Conservation (phyloP, 768 basidiomycete species). For the Leccinum olivaceopallidum region DNA sequence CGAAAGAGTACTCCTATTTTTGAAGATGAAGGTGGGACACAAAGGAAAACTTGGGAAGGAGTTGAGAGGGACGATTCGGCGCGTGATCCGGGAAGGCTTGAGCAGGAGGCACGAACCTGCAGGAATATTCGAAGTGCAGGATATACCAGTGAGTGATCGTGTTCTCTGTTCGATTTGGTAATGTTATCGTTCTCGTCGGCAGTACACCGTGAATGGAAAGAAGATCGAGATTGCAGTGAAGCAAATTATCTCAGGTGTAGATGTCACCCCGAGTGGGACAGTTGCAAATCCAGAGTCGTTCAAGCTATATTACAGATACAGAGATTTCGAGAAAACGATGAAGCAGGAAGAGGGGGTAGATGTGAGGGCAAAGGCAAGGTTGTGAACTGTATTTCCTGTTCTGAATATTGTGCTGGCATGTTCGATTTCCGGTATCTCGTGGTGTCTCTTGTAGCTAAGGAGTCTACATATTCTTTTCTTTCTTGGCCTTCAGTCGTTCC, state of each 20-base stretch:
- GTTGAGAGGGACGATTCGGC: conserved; percentile 58
- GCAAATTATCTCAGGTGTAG: conserved; percentile 69
- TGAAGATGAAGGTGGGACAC: conserved; percentile 59
- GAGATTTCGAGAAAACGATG: conserved; percentile 43
- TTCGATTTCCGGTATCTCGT: no score
- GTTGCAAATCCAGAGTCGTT: conserved; percentile 73
- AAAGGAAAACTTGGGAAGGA: conserved; percentile 51
- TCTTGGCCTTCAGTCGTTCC: no score
- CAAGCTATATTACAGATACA: conserved; percentile 62
- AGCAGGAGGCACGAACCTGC: conserved; percentile 78
- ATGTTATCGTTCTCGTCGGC: neutral
- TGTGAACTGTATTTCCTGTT: conserved; percentile 10
- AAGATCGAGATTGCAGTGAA: conserved; percentile 81
- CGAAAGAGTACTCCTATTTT: conserved; percentile 74
- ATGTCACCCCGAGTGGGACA: conserved; percentile 68
- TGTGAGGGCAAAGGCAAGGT: conserved; percentile 7
- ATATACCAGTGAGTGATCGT: conserved; percentile 60
- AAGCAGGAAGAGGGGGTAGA: conserved; percentile 19
- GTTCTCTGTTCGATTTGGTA: neutral
- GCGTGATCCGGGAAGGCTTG: conserved; percentile 55
- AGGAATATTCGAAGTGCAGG: conserved; percentile 60
- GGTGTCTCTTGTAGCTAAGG: no score
- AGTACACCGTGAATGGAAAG: conserved; percentile 80
- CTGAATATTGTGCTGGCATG: neutral
- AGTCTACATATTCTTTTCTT: no score